Evolutionary conservation across 306 rosid genomes (phyloP), one percentile per base, ranked within the genome.

Genomic region (Hippophae tibetana): DNA sequence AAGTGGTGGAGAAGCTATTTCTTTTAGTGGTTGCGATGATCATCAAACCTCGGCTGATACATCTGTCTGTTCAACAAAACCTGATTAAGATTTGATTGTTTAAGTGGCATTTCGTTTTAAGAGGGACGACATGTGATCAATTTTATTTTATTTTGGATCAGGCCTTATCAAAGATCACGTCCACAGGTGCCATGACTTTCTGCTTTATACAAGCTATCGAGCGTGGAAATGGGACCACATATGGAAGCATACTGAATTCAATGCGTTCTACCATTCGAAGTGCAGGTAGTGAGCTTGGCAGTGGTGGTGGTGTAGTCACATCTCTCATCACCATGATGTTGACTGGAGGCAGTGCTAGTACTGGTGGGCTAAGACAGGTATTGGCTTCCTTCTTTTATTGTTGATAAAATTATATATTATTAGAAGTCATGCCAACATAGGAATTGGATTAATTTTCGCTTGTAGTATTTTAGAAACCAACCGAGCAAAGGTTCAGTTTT

Each of bases 151-250:
- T 57, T 52, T 41, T 26, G 63, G 57, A 64, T 79, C 90, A 92
- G 99, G 99, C 99, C 63, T 73, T 93, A 13, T 93, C 97, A 13
- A 93, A 60, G 83, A 79, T 92, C 54, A 86, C 97, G 38, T 92
- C 99, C 58, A 92, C 99, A 53, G 99, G 99, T 53, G 99, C 97
- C 62, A 88, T 92, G 97, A 92, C 99, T 13, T 92, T 60, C 76
- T 86, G 94, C 82, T 92, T 92, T 81, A 88, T 92, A 75, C 95
- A 88, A 77, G 97, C 99, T 5, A 66, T 92, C 5, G 99, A 88
- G 78, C 88, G 73, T 27, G 99, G 95, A 58, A 86, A 86, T 6
- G 95, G 82, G 13, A 44, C 80, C 38, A 86, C 96, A 6, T 92
- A 92, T 60, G 99, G 99, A 23, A 82, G 81, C 81, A 80, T 92